These are phyloP conservation scores for Arctium lappa DNA, from an alignment of 129 eudicot species.

Conservation along the genomic window DNA sequence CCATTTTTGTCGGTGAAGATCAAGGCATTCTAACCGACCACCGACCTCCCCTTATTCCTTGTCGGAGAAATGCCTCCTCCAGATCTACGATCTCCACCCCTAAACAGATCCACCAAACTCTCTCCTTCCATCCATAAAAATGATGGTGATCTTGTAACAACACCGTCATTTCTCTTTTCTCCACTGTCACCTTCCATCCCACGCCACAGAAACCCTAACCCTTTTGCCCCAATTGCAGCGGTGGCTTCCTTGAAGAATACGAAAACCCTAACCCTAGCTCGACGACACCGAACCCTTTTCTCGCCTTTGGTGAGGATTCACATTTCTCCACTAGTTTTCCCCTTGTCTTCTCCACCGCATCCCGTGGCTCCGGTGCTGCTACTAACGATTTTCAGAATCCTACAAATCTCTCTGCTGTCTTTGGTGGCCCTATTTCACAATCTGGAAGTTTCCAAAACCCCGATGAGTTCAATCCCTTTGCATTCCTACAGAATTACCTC, in stretches of 20 bases:
- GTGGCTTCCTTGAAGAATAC: conserved; percentile 73
- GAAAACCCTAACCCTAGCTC: conserved; percentile 54
- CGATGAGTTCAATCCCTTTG: conserved; percentile 65
- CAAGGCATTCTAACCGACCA: too few species aligned
- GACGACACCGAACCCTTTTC: conserved; percentile 26
- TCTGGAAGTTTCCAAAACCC: conserved; percentile 25
- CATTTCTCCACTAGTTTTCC: conserved; percentile 32
- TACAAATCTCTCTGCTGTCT: conserved; percentile 30
- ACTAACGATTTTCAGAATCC: conserved; percentile 24
- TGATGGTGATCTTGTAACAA: too few species aligned
- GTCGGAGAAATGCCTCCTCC: too few species aligned
- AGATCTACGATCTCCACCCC: too few species aligned
- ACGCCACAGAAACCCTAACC: conserved; percentile 11
- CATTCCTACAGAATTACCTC: conserved; percentile 57
- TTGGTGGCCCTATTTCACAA: conserved; percentile 31
- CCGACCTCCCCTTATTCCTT: too few species aligned
- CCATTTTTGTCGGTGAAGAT: too few species aligned
- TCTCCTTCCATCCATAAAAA: too few species aligned
- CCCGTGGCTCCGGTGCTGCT: conserved; percentile 27
- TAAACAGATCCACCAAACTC: too few species aligned
- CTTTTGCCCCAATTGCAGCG: conserved; percentile 70
- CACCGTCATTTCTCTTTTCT: too few species aligned
- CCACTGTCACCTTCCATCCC: too few species aligned
- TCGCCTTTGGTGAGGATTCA: conserved; percentile 34
- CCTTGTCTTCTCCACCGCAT: conserved; percentile 37